These are phyloP conservation scores for Fusarium sp. DNA, from an alignment of 2,329 filamentous ascomycete genomes.

Conservation along the genomic window DNA sequence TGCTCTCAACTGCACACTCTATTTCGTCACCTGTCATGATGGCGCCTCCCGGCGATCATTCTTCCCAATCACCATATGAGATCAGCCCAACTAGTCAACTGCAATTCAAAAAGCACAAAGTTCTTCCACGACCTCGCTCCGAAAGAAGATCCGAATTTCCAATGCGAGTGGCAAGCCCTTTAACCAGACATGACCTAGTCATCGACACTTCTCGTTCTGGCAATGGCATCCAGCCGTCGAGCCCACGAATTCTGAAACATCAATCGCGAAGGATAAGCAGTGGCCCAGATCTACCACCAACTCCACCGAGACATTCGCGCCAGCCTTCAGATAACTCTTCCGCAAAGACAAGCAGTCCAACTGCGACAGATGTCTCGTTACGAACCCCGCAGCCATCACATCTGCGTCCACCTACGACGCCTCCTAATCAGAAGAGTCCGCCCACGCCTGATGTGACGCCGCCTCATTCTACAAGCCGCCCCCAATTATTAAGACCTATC, in stretches of 20 bases:
- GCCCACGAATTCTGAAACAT: constrained; percentile 58
- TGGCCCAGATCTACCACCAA: constrained; percentile 70
- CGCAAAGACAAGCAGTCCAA: constrained; percentile 58
- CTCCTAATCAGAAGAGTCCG: constrained; percentile 74
- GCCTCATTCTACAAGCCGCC: constrained; percentile 65
- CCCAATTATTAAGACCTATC: constrained; percentile 61
- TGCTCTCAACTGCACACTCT: constrained; percentile 49
- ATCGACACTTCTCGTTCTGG: constrained; percentile 49
- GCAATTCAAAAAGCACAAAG: constrained; percentile 63
- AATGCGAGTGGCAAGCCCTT: constrained; percentile 42
- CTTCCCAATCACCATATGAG: constrained; percentile 46
- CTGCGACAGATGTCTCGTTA: constrained; percentile 55
- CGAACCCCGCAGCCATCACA: constrained; percentile 57
- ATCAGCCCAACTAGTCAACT: constrained; percentile 51
- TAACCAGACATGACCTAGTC: constrained; percentile 43
- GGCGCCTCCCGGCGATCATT: constrained; percentile 50
- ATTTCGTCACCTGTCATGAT: constrained; percentile 53
- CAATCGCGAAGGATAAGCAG: constrained; percentile 58
- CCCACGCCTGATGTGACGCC: constrained; percentile 83
- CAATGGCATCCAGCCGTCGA: constrained; percentile 53
- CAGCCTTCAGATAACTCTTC: constrained; percentile 67
- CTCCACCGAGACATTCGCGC: constrained; percentile 71
- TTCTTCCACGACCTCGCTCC: constrained; percentile 55
- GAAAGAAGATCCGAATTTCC: constrained; percentile 46
- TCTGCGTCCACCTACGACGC: constrained; percentile 66